Percentiles rank a stretch among this genome's conserved stretches.
Conservation (phyloP, 192 early-diverging fungal genomes). For the Umbelopsis vinacea region DNA sequence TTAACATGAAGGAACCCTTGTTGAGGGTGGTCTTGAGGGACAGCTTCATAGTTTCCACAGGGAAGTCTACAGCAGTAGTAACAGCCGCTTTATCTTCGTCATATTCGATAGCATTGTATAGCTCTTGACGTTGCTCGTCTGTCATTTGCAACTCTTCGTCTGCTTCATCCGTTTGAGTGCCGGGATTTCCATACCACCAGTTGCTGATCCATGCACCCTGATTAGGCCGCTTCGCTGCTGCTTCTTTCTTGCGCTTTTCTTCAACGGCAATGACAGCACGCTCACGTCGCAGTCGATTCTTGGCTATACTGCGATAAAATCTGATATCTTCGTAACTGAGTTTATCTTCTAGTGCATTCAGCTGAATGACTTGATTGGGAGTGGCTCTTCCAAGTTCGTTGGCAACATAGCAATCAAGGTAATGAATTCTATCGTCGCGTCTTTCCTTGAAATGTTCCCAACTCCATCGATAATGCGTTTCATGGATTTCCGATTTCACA, state of each 20-base stretch:
- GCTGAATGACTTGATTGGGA: constrained; percentile 51
- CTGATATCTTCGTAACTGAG: constrained; percentile 91
- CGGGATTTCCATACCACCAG: constrained; percentile 44
- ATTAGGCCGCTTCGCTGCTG: constrained; percentile 35
- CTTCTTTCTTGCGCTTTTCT: constrained; percentile 32
- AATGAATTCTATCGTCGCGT: constrained; percentile 76
- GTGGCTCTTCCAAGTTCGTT: constrained; percentile 51
- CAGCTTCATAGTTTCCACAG: constrained; percentile 69
- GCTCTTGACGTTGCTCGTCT: constrained; percentile 85
- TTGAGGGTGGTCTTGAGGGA: constrained; percentile 67
- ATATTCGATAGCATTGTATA: constrained; percentile 95
- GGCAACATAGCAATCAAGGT: constrained; percentile 78
- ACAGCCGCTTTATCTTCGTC: constrained; percentile 73
- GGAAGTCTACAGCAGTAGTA: constrained; percentile 57
- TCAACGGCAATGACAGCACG: constrained; percentile 52
- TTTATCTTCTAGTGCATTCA: constrained; percentile 73
- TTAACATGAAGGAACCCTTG: constrained; percentile 82
- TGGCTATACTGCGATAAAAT: constrained; percentile 80
- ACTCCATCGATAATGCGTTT: constrained; percentile 80
- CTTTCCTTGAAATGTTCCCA: constrained; percentile 85
- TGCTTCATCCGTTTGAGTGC: background rate
- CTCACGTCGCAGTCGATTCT: constrained; percentile 73
- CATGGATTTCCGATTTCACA: constrained; percentile 87
- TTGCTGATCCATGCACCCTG: constrained; percentile 57
- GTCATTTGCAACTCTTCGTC: constrained; percentile 60